Evolutionary conservation across 1,284 basidiomycete species (phyloP), one percentile per base, ranked within the genome.

Genomic region (Leccinum variabile): DNA sequence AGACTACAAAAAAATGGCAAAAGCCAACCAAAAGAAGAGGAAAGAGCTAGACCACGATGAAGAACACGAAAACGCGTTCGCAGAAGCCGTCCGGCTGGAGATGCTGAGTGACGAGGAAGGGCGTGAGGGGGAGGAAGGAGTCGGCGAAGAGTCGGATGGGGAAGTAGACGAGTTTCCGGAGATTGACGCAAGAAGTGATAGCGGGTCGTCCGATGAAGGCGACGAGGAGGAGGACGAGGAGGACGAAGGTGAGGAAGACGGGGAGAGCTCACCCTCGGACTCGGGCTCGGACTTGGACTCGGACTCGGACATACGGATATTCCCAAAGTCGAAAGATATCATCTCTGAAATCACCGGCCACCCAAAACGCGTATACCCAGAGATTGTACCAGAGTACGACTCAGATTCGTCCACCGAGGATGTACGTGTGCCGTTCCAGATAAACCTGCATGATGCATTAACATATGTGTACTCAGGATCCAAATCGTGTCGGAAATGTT

Each of bases 321-420:
- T 88, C 68, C 89, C 91, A 37, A 85, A 83, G 75, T 77, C 85
- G 54, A 91, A 89, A 75, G 85, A 82, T 37, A 77, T 93, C 59
- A 83, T 87, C 60, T 94, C 92, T 60, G 80, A 87, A 62, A 89
- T 98, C 62, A 96, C 95, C 57, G 95, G 95, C 14, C 86, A 92
- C 68, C 90, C 87, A 65, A 96, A 92, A 82, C 85, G 88, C 63
- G 90, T 97, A 62, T 99, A 95, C 74, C 94, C 95, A 53, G 91
- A 94, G 69, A 97, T 98, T 74, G 95, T 98, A 72, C 92, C 97
- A 16, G 92, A 94, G 59, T 99, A 99, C 76, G 96, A 97, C 71
- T 95, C 92, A 57, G 97, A 99, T 79, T 96, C 94, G 56, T 96
- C 94, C 54, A 98, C 95, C 1, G 97, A 99, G 81, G 95, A 99